phyloP scores from a whole-genome alignment of 2,329 filamentous ascomycete species.

The Venturia pyrina region DNA sequence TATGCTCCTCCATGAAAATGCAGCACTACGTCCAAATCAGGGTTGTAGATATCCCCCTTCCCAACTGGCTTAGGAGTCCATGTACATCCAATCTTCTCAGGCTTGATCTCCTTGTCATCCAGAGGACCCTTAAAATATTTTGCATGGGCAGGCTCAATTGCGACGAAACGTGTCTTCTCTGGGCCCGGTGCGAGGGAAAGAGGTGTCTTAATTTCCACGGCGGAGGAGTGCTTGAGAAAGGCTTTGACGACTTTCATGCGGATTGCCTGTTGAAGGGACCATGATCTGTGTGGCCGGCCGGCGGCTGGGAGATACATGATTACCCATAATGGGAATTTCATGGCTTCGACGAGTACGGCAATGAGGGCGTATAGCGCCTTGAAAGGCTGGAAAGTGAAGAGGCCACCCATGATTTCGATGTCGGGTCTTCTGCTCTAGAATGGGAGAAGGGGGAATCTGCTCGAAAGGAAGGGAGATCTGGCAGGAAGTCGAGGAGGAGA shows the following conservation, averaged over 20 bases:
- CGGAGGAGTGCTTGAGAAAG: constrained; percentile 24
- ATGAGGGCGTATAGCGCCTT: constrained; percentile 30
- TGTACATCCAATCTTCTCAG: constrained; percentile 29
- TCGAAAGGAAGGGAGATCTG: not conserved
- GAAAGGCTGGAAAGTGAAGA: constrained; percentile 25
- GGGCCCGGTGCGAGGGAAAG: constrained; percentile 26
- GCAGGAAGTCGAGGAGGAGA: not conserved
- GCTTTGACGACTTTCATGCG: constrained; percentile 23
- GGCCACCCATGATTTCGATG: constrained; percentile 1
- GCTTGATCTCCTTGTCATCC: constrained; percentile 24
- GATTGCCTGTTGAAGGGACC: constrained; percentile 31
- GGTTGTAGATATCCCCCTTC: constrained; percentile 13
- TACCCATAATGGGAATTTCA: constrained; percentile 30
- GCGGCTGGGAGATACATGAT: constrained; percentile 26
- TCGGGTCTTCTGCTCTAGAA: not conserved
- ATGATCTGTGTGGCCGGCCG: constrained; percentile 30
- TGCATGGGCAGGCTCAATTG: constrained; percentile 19
- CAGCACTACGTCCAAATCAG: constrained; percentile 29
- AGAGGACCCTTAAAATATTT: constrained; percentile 24
- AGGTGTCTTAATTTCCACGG: constrained; percentile 20
- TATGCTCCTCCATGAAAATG: constrained; percentile 43
- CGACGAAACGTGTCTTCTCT: constrained; percentile 30
- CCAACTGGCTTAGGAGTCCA: constrained; percentile 29
- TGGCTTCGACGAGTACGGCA: constrained; percentile 25
- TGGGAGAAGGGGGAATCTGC: not conserved